These are phyloP conservation scores for Leishmania tarentolae DNA, from an alignment of 208 protist species.

Conservation along the genomic window DNA sequence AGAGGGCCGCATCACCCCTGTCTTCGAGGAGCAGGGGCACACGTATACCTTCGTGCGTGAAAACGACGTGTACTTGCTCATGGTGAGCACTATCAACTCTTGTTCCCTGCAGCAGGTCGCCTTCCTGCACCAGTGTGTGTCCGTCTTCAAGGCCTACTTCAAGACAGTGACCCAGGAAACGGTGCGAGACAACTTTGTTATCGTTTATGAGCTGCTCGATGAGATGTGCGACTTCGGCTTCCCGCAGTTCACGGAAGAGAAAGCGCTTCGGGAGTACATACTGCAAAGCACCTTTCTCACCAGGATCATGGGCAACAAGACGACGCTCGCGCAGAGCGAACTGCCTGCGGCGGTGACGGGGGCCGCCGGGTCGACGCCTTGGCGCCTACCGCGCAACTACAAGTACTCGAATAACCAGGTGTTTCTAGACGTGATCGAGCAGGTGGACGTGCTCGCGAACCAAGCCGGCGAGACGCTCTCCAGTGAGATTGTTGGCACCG, in stretches of 20 bases:
- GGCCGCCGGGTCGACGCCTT: slow-evolving; percentile 93
- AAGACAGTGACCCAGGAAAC: slow-evolving; percentile 95
- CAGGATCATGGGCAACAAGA: slow-evolving; percentile 44
- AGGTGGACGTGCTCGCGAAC: slow-evolving; percentile 96
- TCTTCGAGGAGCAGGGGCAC: slow-evolving; percentile 93
- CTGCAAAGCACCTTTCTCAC: slow-evolving; percentile 85
- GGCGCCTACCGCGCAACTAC: slow-evolving; percentile 95
- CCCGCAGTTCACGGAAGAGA: slow-evolving; percentile 96
- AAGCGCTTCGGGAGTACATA: slow-evolving; percentile 97
- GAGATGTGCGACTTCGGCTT: slow-evolving; percentile 99
- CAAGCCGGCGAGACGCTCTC: slow-evolving; percentile 93
- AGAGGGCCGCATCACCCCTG: slow-evolving; percentile 88
- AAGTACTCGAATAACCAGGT: slow-evolving; percentile 98
- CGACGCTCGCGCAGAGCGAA: slow-evolving; percentile 20
- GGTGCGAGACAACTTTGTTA: slow-evolving; percentile 97
- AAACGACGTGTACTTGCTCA: slow-evolving; percentile 95
- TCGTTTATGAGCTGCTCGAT: slow-evolving; percentile 99
- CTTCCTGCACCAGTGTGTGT: slow-evolving; percentile 93
- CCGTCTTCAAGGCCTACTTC: slow-evolving; percentile 96
- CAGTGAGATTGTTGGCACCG: slow-evolving; percentile 94
- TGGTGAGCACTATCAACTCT: slow-evolving; percentile 95
- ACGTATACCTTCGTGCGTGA: slow-evolving; percentile 96
- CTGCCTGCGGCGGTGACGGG: slow-evolving; percentile 90
- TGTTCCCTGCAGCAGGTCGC: slow-evolving; percentile 94
- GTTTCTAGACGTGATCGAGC: slow-evolving; percentile 98